phyloP scores from a whole-genome alignment of 208 protist genomes.

The Acanthamoeba comandoni region DNA sequence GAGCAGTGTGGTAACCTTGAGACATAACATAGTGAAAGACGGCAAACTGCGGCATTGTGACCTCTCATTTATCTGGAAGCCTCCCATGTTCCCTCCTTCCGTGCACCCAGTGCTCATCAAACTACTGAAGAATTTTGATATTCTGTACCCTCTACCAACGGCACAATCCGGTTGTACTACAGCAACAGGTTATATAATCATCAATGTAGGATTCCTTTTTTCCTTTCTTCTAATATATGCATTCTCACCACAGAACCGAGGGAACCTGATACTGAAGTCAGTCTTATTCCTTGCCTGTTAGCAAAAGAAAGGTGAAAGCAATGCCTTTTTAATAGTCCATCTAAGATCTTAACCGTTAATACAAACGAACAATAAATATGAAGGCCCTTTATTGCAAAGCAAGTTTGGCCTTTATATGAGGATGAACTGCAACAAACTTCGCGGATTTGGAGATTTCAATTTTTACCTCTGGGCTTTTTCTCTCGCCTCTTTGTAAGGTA shows the following conservation, averaged over 20 bases:
- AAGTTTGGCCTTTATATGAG: slow-evolving; percentile 56
- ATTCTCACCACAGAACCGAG: too few species aligned
- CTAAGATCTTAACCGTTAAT: background rate
- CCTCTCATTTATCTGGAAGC: slow-evolving; percentile 61
- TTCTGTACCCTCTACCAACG: slow-evolving; percentile 53
- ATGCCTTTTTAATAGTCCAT: too few species aligned
- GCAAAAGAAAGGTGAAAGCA: slow-evolving; percentile 31
- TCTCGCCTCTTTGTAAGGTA: slow-evolving; percentile 64
- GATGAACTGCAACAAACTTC: slow-evolving; percentile 44
- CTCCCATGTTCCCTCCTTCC: slow-evolving; percentile 51
- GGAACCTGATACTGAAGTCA: slow-evolving; percentile 29
- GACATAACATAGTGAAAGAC: slow-evolving; percentile 63
- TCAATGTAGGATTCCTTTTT: background rate
- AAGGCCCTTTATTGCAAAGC: background rate
- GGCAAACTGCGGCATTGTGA: slow-evolving; percentile 68
- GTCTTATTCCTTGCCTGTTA: slow-evolving; percentile 61
- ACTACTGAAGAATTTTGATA: slow-evolving; percentile 73
- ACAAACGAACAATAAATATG: background rate
- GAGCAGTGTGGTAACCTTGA: slow-evolving; percentile 68
- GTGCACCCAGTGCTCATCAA: slow-evolving; percentile 62
- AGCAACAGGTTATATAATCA: too few species aligned
- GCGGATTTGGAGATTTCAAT: slow-evolving; percentile 60
- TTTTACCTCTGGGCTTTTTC: slow-evolving; percentile 73
- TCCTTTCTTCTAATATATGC: background rate
- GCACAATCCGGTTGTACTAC: background rate